phyloP scores from a whole-genome alignment of 352 stramenopile genomes.

The Plasmopara muralis region DNA sequence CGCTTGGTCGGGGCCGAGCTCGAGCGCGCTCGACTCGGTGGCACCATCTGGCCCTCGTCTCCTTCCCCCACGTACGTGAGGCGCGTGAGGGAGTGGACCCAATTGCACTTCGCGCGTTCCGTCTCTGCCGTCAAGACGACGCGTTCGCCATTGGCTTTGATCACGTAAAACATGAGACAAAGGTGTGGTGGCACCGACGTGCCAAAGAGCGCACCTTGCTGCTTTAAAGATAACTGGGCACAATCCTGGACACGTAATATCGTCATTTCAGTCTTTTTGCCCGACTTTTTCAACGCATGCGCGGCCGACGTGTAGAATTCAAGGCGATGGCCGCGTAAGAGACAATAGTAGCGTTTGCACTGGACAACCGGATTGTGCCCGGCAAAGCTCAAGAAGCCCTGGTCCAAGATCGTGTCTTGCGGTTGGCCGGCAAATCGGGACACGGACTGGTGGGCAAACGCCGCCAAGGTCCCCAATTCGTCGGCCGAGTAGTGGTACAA shows the following conservation, averaged over 20 bases:
- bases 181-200: conserved; percentile 40
- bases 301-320: conserved; percentile 40
- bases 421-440: conserved; percentile 41
- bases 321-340: conserved; percentile 43
- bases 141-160: conserved; percentile 54
- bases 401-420: conserved; percentile 59
- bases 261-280: conserved; percentile 40
- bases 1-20: conserved; percentile 16
- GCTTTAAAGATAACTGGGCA: conserved; percentile 41
- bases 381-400: conserved; percentile 54
- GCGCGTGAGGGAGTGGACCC: conserved; percentile 40
- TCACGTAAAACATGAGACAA: conserved; percentile 60
- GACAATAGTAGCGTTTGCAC: conserved; percentile 56
- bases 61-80: conserved; percentile 51
- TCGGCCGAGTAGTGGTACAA: conserved; percentile 46
- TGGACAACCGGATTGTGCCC: conserved; percentile 53
- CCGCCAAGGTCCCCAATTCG: conserved; percentile 51
- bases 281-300: conserved; percentile 41
- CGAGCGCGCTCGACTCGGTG: conserved; percentile 13
- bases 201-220: conserved; percentile 60
- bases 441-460: conserved; percentile 40
- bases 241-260: conserved; percentile 61
- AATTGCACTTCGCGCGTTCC: conserved; percentile 43
- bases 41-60: conserved; percentile 11
- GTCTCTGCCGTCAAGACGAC: conserved; percentile 48